Evolutionary conservation across 805 yeast species (phyloP).

Genomic region (Wickerhamomyces ciferrii): DNA sequence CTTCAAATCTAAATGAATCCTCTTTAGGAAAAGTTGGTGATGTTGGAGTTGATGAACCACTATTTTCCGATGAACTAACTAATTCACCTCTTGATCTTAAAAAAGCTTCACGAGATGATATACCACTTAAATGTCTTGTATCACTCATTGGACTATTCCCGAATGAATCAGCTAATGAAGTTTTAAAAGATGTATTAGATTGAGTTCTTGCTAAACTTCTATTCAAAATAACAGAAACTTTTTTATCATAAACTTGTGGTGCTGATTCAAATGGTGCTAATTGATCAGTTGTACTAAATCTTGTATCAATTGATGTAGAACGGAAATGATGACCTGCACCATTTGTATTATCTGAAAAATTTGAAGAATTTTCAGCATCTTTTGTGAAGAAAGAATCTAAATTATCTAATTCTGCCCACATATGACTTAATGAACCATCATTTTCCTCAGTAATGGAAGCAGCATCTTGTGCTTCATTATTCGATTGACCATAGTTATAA

Average conservation of each 20-base stretch:
- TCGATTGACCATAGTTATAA: slow-evolving; percentile 32
- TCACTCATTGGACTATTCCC: slow-evolving; percentile 25
- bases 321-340: slow-evolving; percentile 28
- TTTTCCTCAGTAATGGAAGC: slow-evolving; percentile 52
- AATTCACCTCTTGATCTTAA: slow-evolving; percentile 7
- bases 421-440: slow-evolving; percentile 76
- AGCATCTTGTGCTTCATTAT: slow-evolving; percentile 28
- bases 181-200: slow-evolving; percentile 73
- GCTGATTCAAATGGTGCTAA: slow-evolving; percentile 60
- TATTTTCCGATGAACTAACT: slow-evolving; percentile 1
- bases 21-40: slow-evolving; percentile 29
- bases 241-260: slow-evolving; percentile 74
- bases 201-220: slow-evolving; percentile 68
- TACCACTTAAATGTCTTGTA: slow-evolving; percentile 18
- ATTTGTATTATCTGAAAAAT: slow-evolving; percentile 16
- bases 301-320: slow-evolving; percentile 56
- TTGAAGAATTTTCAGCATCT: slow-evolving; percentile 31
- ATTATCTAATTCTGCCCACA: slow-evolving; percentile 91
- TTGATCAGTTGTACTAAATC: slow-evolving; percentile 40
- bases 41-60: slow-evolving; percentile 11
- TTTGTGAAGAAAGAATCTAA: slow-evolving; percentile 85
- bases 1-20: slow-evolving; percentile 41
- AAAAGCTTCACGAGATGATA: slow-evolving; percentile 10
- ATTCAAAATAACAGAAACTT: slow-evolving; percentile 70
- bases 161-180: slow-evolving; percentile 67